These are phyloP conservation scores for Phytophthora sansomeana DNA, from an alignment of 352 stramenopile genomes.

Conservation along the genomic window DNA sequence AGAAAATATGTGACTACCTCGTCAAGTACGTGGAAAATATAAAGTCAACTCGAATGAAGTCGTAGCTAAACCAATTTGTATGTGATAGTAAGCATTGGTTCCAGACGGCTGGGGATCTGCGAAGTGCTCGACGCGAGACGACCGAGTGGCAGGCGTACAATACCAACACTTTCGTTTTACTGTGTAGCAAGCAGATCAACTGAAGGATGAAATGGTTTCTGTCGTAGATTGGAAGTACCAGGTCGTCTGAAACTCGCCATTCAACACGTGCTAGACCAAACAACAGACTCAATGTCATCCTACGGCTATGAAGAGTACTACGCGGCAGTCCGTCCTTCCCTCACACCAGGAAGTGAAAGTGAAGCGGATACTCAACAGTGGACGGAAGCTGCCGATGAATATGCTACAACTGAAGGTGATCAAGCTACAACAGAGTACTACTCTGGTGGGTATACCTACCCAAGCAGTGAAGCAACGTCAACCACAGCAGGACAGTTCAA, in stretches of 20 bases:
- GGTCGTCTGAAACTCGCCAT: conserved; percentile 71
- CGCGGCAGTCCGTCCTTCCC: conserved; percentile 24
- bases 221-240: conserved; percentile 55
- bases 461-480: conserved; percentile 2
- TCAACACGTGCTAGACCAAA: conserved; percentile 64
- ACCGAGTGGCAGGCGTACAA: conserved; percentile 68
- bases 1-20: conserved; percentile 68
- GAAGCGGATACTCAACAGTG: conserved; percentile 15
- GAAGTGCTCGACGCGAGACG: conserved; percentile 44
- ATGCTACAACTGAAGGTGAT: conserved; percentile 18
- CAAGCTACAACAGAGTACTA: conserved; percentile 19
- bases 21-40: conserved; percentile 47
- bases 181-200: neutral
- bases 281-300: conserved; percentile 7
- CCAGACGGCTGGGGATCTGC: conserved; percentile 65
- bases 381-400: conserved; percentile 9
- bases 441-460: conserved; percentile 25
- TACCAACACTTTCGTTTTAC: neutral
- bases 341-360: conserved; percentile 14
- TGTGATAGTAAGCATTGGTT: conserved; percentile 69
- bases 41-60: neutral
- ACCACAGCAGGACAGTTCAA: neutral
- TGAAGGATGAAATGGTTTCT: neutral
- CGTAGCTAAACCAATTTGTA: conserved; percentile 5
- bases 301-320: conserved; percentile 42